These are phyloP conservation scores for Dianthus caryophyllus DNA, from an alignment of 148 eudicot species.

Conservation along the genomic window DNA sequence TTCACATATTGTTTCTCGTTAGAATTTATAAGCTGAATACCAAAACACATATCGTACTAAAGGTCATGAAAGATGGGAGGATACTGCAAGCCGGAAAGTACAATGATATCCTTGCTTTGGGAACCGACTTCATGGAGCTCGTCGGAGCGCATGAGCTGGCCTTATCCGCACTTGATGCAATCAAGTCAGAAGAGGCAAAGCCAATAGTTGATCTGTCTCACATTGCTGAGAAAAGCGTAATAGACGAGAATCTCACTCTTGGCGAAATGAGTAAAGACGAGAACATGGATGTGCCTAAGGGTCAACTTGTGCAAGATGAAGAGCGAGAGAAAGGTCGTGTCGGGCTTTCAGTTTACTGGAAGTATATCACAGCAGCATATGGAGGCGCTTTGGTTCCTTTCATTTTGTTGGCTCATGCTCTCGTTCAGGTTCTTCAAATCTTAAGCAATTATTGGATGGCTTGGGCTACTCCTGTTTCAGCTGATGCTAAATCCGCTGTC, in stretches of 20 bases:
- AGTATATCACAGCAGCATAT: slow-evolving; percentile 37
- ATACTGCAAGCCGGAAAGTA: slow-evolving; percentile 50
- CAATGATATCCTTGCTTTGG: slow-evolving; percentile 16
- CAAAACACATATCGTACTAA: background rate
- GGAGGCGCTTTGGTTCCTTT: slow-evolving; percentile 39
- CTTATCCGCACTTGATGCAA: slow-evolving; percentile 25
- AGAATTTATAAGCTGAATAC: background rate
- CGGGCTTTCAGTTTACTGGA: slow-evolving; percentile 44
- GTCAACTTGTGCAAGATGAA: slow-evolving; percentile 42
- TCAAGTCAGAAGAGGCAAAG: background rate
- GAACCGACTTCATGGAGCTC: slow-evolving; percentile 11
- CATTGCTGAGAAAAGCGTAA: slow-evolving; percentile 3
- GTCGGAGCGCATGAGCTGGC: slow-evolving; percentile 44
- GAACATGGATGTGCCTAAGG: slow-evolving; percentile 12
- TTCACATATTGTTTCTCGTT: background rate
- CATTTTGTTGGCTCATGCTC: slow-evolving; percentile 28
- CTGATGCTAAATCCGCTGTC: slow-evolving; percentile 39
- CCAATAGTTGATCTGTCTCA: background rate
- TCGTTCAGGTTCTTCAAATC: slow-evolving; percentile 51
- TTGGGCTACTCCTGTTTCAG: slow-evolving; percentile 63
- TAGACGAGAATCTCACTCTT: slow-evolving; percentile 7
- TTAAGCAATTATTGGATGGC: slow-evolving; percentile 78
- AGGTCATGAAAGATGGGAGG: slow-evolving; percentile 66
- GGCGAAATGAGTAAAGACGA: slow-evolving; percentile 17
- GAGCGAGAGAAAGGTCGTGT: slow-evolving; percentile 56